Evolutionary conservation across 148 eudicot genomes (phyloP).

Genomic region (Fallopia convolvulus): DNA sequence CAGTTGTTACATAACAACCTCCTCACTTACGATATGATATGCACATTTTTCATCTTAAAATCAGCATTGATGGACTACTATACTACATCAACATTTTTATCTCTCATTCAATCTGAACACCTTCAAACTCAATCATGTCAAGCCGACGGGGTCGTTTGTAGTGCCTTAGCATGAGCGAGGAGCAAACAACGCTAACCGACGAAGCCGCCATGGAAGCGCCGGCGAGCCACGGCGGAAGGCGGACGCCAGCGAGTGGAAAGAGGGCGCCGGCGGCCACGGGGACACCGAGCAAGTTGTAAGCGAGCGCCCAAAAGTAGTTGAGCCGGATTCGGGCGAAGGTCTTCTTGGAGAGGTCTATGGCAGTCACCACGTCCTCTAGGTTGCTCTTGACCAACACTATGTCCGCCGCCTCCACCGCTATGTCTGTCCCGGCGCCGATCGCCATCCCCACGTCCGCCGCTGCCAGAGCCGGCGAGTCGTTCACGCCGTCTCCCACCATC

Average conservation of each 20-base stretch:
- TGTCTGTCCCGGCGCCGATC: conserved; percentile 94
- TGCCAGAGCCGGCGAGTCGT: conserved; percentile 92
- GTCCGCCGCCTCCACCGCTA: conserved; percentile 97
- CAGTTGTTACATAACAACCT: not conserved
- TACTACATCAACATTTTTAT: not conserved
- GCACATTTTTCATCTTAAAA: not conserved
- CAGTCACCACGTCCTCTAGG: conserved; percentile 84
- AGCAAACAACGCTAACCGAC: conserved; percentile 88
- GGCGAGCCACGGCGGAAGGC: conserved; percentile 93
- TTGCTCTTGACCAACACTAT: conserved; percentile 84
- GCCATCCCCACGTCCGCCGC: conserved; percentile 99
- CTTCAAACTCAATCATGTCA: conserved; percentile 40
- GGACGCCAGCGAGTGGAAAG: conserved; percentile 61
- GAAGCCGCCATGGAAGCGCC: conserved; percentile 99
- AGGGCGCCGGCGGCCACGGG: conserved; percentile 87
- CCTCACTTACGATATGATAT: not conserved
- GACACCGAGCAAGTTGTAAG: conserved; percentile 73
- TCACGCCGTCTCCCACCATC: conserved; percentile 97
- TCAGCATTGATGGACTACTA: no score
- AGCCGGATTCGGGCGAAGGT: conserved; percentile 77
- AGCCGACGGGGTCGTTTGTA: conserved; percentile 63
- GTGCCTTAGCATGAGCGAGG: conserved; percentile 79
- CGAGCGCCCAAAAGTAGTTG: conserved; percentile 90
- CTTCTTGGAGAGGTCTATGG: conserved; percentile 87
- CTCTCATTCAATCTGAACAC: not conserved